These are phyloP conservation scores for Wickerhamiella siamensis DNA, from an alignment of 805 yeast species.

Conservation along the genomic window DNA sequence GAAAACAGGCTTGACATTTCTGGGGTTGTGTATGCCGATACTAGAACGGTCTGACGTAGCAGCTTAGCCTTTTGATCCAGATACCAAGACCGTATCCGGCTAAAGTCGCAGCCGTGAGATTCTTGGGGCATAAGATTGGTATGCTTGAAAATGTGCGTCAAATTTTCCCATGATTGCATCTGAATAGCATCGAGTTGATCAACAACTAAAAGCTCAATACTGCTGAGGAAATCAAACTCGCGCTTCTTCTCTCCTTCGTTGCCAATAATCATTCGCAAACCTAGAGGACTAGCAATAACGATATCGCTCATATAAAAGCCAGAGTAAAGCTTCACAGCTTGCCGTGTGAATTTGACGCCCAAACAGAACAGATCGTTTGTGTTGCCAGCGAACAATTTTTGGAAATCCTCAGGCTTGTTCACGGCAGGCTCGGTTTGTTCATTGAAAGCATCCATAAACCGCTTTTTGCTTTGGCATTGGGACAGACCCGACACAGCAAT, in stretches of 20 bases:
- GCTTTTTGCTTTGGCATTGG: conserved; percentile 67
- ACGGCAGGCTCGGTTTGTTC: conserved; percentile 35
- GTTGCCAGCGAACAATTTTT: conserved; percentile 69
- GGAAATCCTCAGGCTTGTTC: conserved; percentile 72
- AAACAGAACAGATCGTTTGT: conserved; percentile 81
- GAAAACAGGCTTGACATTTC: conserved; percentile 50
- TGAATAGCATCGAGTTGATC: conserved; percentile 79
- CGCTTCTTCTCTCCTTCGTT: conserved; percentile 38
- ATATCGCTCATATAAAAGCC: conserved; percentile 76
- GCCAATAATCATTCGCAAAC: conserved; percentile 66
- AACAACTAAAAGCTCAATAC: conserved; percentile 66
- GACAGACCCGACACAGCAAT: conserved; percentile 50
- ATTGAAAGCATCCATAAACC: conserved; percentile 58
- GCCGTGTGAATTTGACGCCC: conserved; percentile 84
- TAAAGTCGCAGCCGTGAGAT: conserved; percentile 74
- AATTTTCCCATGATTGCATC: conserved; percentile 88
- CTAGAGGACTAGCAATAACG: conserved; percentile 83
- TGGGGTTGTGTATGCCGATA: conserved; percentile 69
- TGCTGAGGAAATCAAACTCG: conserved; percentile 70
- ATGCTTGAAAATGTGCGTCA: conserved; percentile 49
- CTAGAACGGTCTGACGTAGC: conserved; percentile 65
- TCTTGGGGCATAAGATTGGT: conserved; percentile 65
- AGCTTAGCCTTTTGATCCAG: conserved; percentile 65
- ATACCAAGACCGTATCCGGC: conserved; percentile 84
- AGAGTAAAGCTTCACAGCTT: conserved; percentile 69